A percentile compares a stretch with the other conserved stretches of the same genome.
phyloP scores from a whole-genome alignment of 805 yeast genomes.

The Ascoidea asiatica region DNA sequence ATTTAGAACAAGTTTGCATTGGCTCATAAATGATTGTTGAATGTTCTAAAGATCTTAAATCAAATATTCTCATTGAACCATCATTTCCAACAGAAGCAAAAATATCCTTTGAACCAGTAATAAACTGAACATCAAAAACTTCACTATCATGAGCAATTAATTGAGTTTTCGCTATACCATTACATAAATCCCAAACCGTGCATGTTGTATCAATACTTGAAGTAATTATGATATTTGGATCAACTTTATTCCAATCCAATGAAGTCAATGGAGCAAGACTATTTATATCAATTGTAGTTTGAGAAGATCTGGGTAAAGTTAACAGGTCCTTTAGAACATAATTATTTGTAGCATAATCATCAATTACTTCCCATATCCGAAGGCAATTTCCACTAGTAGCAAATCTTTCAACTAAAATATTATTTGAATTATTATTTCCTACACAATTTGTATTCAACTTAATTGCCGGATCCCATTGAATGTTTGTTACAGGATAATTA shows the following conservation, averaged over 20 bases:
- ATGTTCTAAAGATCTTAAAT: constrained; percentile 77
- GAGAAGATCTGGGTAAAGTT: constrained; percentile 24
- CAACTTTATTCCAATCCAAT: constrained; percentile 80
- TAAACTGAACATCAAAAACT: constrained; percentile 83
- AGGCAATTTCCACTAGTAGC: constrained; percentile 23
- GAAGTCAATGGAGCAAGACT: constrained; percentile 82
- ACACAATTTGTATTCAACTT: constrained; percentile 23
- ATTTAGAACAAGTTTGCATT: constrained; percentile 14
- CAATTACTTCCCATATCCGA: constrained; percentile 14
- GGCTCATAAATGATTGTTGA: constrained; percentile 92
- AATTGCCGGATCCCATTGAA: constrained; percentile 59
- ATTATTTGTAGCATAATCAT: constrained; percentile 14
- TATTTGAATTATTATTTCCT: constrained; percentile 26
- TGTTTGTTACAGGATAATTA: constrained; percentile 55
- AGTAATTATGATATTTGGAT: constrained; percentile 61
- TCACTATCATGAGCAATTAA: constrained; percentile 93
- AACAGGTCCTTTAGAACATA: constrained; percentile 23
- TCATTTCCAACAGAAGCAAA: constrained; percentile 93
- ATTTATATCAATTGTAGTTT: constrained; percentile 29
- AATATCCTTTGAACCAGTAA: constrained; percentile 57
- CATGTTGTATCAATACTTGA: constrained; percentile 93
- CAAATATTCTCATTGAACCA: constrained; percentile 89
- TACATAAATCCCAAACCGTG: constrained; percentile 82
- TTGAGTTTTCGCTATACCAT: constrained; percentile 72
- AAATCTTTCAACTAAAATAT: constrained; percentile 13